These are phyloP conservation scores for Magnaporthales sp. DNA, from an alignment of 2,329 filamentous ascomycete species.

Conservation along the genomic window DNA sequence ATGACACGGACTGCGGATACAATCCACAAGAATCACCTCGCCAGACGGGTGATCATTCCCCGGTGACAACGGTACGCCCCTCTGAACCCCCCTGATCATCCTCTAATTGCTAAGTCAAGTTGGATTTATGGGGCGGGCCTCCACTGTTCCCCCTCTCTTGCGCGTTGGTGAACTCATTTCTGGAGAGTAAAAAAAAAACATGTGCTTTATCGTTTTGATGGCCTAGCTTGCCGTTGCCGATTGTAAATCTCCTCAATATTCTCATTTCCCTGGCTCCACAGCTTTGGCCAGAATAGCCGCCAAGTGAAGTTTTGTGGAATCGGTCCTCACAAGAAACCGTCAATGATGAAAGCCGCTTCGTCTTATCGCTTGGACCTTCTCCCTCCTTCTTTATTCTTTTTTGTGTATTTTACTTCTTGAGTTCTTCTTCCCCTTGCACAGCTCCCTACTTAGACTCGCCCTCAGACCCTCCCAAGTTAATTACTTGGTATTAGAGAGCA, in stretches of 20 bases:
- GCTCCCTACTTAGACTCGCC: too few relatives aligned
- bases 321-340: not conserved
- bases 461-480: too few relatives aligned
- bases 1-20: not conserved
- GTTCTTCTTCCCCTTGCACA: too few relatives aligned
- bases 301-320: not conserved
- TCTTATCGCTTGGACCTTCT: too few relatives aligned
- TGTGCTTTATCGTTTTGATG: not conserved
- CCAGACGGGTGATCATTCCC: not conserved
- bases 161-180: not conserved
- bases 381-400: too few relatives aligned
- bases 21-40: not conserved
- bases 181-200: not conserved
- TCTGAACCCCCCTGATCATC: not conserved
- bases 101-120: not conserved
- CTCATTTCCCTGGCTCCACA: not conserved
- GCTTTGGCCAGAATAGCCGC: not conserved
- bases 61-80: not conserved
- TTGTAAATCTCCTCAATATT: not conserved
- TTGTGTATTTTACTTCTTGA: too few relatives aligned
- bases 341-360: not conserved
- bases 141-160: not conserved
- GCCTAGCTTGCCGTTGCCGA: not conserved
- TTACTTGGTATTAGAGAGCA: not conserved
- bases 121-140: not conserved